phyloP scores from a whole-genome alignment of 1,284 basidiomycete species.

The Pisolithus thermaeus region DNA sequence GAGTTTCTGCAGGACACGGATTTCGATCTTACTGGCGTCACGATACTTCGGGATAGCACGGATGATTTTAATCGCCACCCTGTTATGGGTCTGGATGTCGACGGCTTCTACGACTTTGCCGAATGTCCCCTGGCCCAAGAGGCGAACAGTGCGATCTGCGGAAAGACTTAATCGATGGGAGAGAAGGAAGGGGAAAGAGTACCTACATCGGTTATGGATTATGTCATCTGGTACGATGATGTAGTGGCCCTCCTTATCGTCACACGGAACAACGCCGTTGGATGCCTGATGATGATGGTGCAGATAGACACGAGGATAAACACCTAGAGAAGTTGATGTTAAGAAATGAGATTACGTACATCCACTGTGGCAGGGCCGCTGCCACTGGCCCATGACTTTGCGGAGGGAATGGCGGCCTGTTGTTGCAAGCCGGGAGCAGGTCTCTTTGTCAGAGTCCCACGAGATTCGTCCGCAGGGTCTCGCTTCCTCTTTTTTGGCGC shows the following conservation, averaged over 20 bases:
- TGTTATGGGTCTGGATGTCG: slow-evolving; percentile 70
- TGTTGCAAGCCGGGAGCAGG: slow-evolving; percentile 42
- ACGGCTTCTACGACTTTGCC: slow-evolving; percentile 97
- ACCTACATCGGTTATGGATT: slow-evolving; percentile 77
- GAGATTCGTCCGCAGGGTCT: slow-evolving; percentile 62
- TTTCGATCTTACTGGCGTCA: slow-evolving; percentile 98
- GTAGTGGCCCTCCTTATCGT: slow-evolving; percentile 94
- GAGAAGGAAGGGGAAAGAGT: neutral
- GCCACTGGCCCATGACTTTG: slow-evolving; percentile 59
- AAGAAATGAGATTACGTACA: slow-evolving; percentile 37
- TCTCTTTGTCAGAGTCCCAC: slow-evolving; percentile 60
- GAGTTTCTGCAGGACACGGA: slow-evolving; percentile 89
- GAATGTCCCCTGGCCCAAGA: slow-evolving; percentile 97
- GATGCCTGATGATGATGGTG: slow-evolving; percentile 38
- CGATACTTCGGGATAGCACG: slow-evolving; percentile 95
- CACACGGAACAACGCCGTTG: slow-evolving; percentile 64
- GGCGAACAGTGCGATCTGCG: slow-evolving; percentile 81
- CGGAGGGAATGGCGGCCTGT: slow-evolving; percentile 38
- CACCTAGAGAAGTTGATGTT: slow-evolving; percentile 14
- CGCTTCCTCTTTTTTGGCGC: slow-evolving; percentile 74
- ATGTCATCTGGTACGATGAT: slow-evolving; percentile 88
- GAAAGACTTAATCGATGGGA: slow-evolving; percentile 17
- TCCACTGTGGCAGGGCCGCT: slow-evolving; percentile 58
- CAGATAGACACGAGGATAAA: slow-evolving; percentile 17
- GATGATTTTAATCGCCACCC: slow-evolving; percentile 99